Percentiles rank a stretch among this genome's conserved stretches.
Conservation (phyloP, 2,329 filamentous ascomycete genomes). For the Diaporthe ampelina region DNA sequence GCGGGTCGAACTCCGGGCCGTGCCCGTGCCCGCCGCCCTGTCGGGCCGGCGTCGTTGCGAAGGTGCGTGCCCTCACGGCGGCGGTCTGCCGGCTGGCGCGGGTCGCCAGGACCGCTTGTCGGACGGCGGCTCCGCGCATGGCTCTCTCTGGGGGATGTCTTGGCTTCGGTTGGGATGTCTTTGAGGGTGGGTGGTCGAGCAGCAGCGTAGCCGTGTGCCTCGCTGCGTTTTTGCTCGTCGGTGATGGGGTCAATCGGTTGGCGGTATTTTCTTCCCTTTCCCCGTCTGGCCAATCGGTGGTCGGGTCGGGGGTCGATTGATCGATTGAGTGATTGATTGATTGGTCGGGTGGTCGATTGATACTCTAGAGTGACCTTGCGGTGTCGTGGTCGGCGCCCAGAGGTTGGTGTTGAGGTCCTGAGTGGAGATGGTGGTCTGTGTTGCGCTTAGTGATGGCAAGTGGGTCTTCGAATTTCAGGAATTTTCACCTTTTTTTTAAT, state of each 20-base stretch:
- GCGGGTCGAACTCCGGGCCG: conserved; percentile 88
- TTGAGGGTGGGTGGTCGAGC: background rate
- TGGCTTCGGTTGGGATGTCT: background rate
- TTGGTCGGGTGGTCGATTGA: background rate
- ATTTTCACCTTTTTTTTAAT: too few relatives aligned
- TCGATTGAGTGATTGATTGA: background rate
- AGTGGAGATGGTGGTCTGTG: conserved; percentile 40
- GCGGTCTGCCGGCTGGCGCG: conserved; percentile 17
- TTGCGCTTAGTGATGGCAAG: too few relatives aligned
- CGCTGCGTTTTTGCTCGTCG: conserved; percentile 14
- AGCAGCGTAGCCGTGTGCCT: background rate
- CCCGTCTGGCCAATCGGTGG: background rate
- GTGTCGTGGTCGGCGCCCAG: conserved; percentile 7
- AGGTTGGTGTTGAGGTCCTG: conserved; percentile 29
- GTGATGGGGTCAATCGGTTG: background rate
- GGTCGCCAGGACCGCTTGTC: conserved; percentile 29
- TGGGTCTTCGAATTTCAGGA: too few relatives aligned
- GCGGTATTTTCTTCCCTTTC: background rate
- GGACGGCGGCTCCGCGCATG: conserved; percentile 33
- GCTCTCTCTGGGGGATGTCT: background rate
- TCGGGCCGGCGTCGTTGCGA: conserved; percentile 51
- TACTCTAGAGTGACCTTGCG: background rate
- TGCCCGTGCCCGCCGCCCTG: conserved; percentile 59
- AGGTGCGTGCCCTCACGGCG: conserved; percentile 21
- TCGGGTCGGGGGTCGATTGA: background rate